Percentiles rank a stretch among this genome's conserved stretches.
Evolutionary conservation across 352 stramenopile species (phyloP).

Genomic region (Globisporangium yorkense): DNA sequence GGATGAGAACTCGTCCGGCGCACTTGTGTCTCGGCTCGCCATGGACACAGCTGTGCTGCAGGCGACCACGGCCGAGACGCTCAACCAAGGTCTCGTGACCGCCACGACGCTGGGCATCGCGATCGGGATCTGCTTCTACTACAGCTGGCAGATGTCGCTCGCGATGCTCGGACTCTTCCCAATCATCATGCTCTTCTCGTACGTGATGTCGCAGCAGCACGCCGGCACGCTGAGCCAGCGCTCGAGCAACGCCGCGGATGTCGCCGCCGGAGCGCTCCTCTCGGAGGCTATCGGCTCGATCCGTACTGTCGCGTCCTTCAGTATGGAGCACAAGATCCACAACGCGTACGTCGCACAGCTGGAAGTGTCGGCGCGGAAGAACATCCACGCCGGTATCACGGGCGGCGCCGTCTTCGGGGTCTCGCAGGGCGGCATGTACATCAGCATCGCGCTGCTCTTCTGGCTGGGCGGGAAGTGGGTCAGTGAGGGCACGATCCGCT

Average conservation of each 20-base stretch:
- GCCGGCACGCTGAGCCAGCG: conserved; percentile 27
- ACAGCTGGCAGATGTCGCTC: conserved; percentile 60
- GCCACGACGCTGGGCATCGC: conserved; percentile 47
- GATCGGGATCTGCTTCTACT: conserved; percentile 41
- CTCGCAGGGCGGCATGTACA: conserved; percentile 48
- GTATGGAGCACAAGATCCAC: conserved; percentile 20
- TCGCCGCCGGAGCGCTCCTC: conserved; percentile 28
- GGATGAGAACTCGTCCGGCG: conserved; percentile 51
- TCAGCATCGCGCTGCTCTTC: conserved; percentile 59
- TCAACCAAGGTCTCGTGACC: conserved; percentile 49
- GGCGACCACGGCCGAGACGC: conserved; percentile 57
- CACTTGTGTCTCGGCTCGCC: conserved; percentile 52
- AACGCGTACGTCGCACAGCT: conserved; percentile 17
- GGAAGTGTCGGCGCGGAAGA: conserved; percentile 15
- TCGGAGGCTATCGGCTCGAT: conserved; percentile 45
- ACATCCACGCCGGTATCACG: conserved; percentile 29
- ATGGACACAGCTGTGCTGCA: conserved; percentile 73
- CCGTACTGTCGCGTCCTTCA: conserved; percentile 36
- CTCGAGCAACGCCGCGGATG: conserved; percentile 35
- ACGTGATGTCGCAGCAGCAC: conserved; percentile 32
- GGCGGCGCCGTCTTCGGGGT: conserved; percentile 44
- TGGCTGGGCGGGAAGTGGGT: conserved; percentile 48
- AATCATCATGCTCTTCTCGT: conserved; percentile 25
- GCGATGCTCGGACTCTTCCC: conserved; percentile 23
- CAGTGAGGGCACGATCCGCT: conserved; percentile 23